Base-by-base conservation (phyloP, 2,329 filamentous ascomycete genomes). In the Aspergillus udagawae region DNA sequence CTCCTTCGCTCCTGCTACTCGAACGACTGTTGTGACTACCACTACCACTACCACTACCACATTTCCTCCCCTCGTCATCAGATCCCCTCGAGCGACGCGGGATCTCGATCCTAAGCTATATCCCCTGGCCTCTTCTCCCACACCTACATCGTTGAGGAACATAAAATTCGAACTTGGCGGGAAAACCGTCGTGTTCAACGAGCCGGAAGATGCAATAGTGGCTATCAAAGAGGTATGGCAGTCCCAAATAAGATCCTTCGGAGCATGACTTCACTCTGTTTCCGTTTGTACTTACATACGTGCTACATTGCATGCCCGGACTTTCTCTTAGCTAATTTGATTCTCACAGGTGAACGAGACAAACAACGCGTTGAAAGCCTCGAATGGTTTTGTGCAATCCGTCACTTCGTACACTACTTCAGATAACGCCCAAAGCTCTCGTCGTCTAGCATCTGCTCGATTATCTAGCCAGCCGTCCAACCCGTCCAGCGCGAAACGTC, bases 101-200 rank as follows among this genome's bases (percentile, higher is more conserved):
- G 83, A 87, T 54, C 84, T 96, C 57, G 92, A 97, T 73, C 82
- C 88, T 14, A 96, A 95, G 72, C 86, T 94, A 66, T 99, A 96
- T 72, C 94, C 94, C 42, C 80, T 99, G 29, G 93, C 93, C 41
- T 83, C 84, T 60, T 87, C 90, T 51, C 88, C 91, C 1, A 96
- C 92, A 1, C 94, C 94, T 2, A 83, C 86, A 17, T 87, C 89
- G 52, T 79, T 99, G 59, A 85, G 86, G 61, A 86, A 86, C 56
- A 89, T 97, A 70, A 86, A 84, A 44, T 92, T 96, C 65, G 85
- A 88, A 52, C 78, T 89, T 38, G 83, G 84, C 50, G 83, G 85
- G 48, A 79, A 80, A 57, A 77, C 83, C 7, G 81, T 85, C n/a
- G 77, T 81, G 38, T 88, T 88, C 60, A 79, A 82, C 56, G 86